Conservation (phyloP, 768 basidiomycete species). For the Amyloporia xantha region DNA sequence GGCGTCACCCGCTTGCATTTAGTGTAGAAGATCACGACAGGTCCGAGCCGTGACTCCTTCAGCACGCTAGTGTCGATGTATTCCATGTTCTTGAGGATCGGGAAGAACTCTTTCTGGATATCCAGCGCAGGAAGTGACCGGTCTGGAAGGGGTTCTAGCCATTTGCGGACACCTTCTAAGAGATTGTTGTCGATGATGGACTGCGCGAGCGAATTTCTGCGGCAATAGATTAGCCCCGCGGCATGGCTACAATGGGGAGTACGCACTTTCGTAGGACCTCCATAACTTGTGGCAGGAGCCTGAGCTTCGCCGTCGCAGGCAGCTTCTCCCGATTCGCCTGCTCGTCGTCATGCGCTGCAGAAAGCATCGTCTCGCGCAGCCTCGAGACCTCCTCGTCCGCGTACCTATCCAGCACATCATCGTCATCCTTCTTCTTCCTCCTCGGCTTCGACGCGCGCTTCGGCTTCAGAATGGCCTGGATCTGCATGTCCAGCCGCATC, state of each 20-base stretch:
- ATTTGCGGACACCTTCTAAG: slow-evolving; percentile 79
- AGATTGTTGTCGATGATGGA: slow-evolving; percentile 95
- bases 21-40: slow-evolving; percentile 91
- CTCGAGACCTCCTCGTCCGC: slow-evolving; percentile 88
- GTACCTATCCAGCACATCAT: slow-evolving; percentile 77
- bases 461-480: slow-evolving; percentile 82
- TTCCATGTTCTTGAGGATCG: slow-evolving; percentile 79
- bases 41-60: slow-evolving; percentile 86
- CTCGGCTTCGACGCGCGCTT: slow-evolving; percentile 61
- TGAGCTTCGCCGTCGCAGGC: slow-evolving; percentile 82
- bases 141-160: slow-evolving; percentile 94
- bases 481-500: slow-evolving; percentile 70
- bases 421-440: slow-evolving; percentile 71
- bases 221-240: neutral
- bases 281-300: slow-evolving; percentile 83
- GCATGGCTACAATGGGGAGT: neutral
- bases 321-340: slow-evolving; percentile 71
- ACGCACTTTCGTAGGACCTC: slow-evolving; percentile 86
- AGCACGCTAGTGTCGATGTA: slow-evolving; percentile 87
- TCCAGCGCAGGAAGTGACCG: slow-evolving; percentile 90
- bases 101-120: slow-evolving; percentile 90
- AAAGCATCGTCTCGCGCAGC: slow-evolving; percentile 84
- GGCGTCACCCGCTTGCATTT: slow-evolving; percentile 87
- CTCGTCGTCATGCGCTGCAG: slow-evolving; percentile 79
- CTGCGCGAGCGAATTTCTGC: slow-evolving; percentile 76